Conservation (phyloP, 2,329 filamentous ascomycete species). For the Xylariaceae sp. region DNA sequence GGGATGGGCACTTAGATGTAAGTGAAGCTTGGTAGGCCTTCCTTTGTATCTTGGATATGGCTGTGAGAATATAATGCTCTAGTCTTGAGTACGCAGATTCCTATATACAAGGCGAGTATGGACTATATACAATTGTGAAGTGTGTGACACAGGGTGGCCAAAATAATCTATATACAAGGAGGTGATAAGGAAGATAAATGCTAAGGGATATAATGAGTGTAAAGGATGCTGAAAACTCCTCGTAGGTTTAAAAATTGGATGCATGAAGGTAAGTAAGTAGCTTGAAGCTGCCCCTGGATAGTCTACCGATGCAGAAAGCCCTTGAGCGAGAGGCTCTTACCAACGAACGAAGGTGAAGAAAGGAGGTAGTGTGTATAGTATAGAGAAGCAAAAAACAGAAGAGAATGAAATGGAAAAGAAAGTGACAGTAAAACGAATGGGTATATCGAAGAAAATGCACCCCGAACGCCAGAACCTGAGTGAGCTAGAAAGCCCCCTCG, state of each 20-base stretch:
- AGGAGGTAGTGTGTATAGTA: not conserved
- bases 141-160: not conserved
- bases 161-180: constrained; percentile 17
- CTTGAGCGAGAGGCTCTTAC: not conserved
- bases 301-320: not conserved
- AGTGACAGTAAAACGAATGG: constrained; percentile 7
- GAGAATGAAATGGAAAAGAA: not conserved
- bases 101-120: constrained; percentile 25
- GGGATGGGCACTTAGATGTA: too few relatives aligned
- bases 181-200: not conserved
- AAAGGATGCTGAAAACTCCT: not conserved
- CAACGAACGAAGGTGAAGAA: not conserved
- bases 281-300: not conserved
- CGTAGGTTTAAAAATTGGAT: not conserved
- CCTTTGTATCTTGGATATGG: not conserved
- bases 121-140: constrained; percentile 21
- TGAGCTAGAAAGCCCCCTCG: too few relatives aligned
- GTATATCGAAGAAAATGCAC: constrained; percentile 10
- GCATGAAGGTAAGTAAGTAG: not conserved
- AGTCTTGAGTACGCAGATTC: constrained; percentile 1
- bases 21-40: not conserved
- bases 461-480: constrained; percentile 7
- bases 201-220: not conserved
- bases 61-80: not conserved
- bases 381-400: not conserved